phyloP scores from a whole-genome alignment of 495 filamentous ascomycete species.

The Parathielavia hyrcaniae region DNA sequence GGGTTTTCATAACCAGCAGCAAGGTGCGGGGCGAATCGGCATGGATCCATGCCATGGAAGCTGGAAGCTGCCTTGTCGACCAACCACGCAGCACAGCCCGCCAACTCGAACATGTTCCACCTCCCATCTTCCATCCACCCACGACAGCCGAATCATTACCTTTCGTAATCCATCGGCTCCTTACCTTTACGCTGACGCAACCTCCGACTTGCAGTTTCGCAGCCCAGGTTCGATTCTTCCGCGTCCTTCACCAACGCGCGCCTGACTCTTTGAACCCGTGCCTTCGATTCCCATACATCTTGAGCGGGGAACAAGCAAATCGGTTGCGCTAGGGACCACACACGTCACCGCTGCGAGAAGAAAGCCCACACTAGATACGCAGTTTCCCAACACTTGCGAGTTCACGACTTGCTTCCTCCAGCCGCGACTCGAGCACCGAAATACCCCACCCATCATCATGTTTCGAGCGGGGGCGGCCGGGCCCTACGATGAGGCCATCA shows the following conservation, averaged over 20 bases:
- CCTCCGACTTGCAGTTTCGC: background rate
- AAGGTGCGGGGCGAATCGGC: constrained; percentile 10
- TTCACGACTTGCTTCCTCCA: background rate
- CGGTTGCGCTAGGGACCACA: background rate
- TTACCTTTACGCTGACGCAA: background rate
- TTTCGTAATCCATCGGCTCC: background rate
- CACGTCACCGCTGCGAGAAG: background rate
- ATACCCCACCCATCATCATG: constrained; percentile 32
- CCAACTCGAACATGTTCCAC: background rate
- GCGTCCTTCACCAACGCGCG: background rate
- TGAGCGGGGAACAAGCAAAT: constrained; percentile 1
- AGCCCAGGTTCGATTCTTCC: background rate
- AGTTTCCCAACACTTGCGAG: background rate
- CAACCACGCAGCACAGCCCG: constrained; percentile 26
- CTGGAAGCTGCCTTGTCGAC: background rate
- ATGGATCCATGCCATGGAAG: background rate
- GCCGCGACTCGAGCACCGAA: background rate
- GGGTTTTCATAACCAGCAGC: background rate
- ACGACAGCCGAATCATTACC: background rate
- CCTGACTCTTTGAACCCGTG: background rate
- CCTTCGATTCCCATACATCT: background rate
- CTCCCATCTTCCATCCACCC: constrained; percentile 6
- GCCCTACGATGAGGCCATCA: constrained; percentile 49
- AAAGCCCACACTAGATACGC: background rate
- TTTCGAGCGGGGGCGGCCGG: constrained; percentile 47